Evolutionary conservation across 768 basidiomycete species (phyloP).

Genomic region (Podaxis sp.): DNA sequence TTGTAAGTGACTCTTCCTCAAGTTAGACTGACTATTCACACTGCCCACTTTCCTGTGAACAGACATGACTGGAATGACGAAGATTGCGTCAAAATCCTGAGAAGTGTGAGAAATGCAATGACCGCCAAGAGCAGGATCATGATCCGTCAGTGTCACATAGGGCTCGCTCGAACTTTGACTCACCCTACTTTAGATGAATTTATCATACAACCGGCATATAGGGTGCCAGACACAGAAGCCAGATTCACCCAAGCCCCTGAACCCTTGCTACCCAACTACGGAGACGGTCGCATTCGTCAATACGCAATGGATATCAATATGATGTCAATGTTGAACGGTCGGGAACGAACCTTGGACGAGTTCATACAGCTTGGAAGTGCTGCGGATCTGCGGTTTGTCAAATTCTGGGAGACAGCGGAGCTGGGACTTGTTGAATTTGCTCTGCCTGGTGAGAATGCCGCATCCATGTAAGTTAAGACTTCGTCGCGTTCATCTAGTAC

Average conservation of each 20-base stretch:
- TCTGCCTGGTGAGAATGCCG: background rate
- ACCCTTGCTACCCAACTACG: constrained; percentile 49
- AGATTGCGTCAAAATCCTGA: constrained; percentile 29
- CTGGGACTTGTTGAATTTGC: constrained; percentile 29
- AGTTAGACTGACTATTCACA: background rate
- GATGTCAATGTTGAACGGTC: constrained; percentile 40
- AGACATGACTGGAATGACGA: constrained; percentile 38
- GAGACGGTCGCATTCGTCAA: constrained; percentile 35
- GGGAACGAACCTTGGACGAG: constrained; percentile 43
- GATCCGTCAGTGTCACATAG: constrained; percentile 27
- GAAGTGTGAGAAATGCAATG: constrained; percentile 33
- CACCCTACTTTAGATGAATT: constrained; percentile 31
- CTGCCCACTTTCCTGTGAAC: background rate
- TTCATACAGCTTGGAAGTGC: constrained; percentile 34
- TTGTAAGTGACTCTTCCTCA: constrained; percentile 21
- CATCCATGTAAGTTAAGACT: background rate
- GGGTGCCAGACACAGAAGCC: constrained; percentile 3
- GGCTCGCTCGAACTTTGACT: no score
- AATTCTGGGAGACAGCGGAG: constrained; percentile 33
- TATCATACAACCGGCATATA: constrained; percentile 29
- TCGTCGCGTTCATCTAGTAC: background rate
- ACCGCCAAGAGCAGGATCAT: constrained; percentile 29
- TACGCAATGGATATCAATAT: constrained; percentile 48
- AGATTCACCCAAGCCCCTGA: constrained; percentile 32
- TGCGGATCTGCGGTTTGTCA: constrained; percentile 30